These are phyloP conservation scores for Poronia punctata DNA, from an alignment of 495 filamentous ascomycete genomes.

Conservation along the genomic window DNA sequence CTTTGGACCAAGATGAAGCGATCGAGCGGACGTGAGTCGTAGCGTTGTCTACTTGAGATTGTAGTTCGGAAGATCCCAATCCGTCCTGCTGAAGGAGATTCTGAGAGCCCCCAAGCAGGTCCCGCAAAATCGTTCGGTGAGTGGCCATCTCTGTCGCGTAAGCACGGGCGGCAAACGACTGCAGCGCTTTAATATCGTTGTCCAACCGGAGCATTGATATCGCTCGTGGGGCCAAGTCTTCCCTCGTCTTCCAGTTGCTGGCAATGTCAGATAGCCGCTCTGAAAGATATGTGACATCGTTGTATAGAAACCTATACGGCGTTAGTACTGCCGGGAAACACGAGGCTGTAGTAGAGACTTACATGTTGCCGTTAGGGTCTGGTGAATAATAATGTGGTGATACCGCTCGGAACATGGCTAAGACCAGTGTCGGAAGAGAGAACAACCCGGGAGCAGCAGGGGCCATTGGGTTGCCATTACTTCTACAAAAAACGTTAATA, in stretches of 20 bases:
- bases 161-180: slow-evolving; percentile 71
- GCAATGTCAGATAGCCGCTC: slow-evolving; percentile 59
- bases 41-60: slow-evolving; percentile 62
- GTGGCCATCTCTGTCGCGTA: slow-evolving; percentile 83
- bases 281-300: slow-evolving; percentile 76
- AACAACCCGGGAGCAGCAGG: slow-evolving; percentile 70
- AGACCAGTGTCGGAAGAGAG: slow-evolving; percentile 69
- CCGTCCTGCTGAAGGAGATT: slow-evolving; percentile 42
- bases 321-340: slow-evolving; percentile 6
- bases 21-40: slow-evolving; percentile 62
- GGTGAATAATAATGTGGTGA: slow-evolving; percentile 71
- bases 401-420: slow-evolving; percentile 88
- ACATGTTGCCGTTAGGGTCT: slow-evolving; percentile 68
- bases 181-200: slow-evolving; percentile 63
- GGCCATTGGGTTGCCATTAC: slow-evolving; percentile 45
- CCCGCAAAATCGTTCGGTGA: slow-evolving; percentile 74
- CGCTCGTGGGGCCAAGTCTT: slow-evolving; percentile 38
- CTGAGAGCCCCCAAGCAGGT: slow-evolving; percentile 67
- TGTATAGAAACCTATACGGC: slow-evolving; percentile 67
- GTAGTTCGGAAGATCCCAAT: slow-evolving; percentile 47
- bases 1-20: slow-evolving; percentile 66
- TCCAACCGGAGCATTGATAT: slow-evolving; percentile 54
- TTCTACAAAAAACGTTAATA: slow-evolving; percentile 14
- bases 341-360: slow-evolving; percentile 11
- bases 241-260: slow-evolving; percentile 40